Evolutionary conservation across 1,284 basidiomycete genomes (phyloP).

Genomic region (Cutaneotrichosporon cutaneum): DNA sequence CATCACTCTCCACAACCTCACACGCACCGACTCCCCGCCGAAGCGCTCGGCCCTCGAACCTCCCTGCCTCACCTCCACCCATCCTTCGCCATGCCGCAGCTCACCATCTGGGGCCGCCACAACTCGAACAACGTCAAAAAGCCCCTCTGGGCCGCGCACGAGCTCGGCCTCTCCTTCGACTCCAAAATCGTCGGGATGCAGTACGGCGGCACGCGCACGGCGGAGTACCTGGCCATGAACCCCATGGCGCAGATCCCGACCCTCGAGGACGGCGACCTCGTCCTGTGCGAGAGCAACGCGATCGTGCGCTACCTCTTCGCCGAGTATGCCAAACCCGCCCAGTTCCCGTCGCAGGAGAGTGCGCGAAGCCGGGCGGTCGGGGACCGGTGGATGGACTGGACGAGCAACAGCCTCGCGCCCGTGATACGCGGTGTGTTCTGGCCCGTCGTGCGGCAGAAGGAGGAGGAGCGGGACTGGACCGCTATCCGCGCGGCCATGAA

Average conservation of each 20-base stretch:
- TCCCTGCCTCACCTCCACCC: too few relatives aligned
- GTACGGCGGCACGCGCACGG: slow-evolving; percentile 13
- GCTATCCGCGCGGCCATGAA: slow-evolving; percentile 5
- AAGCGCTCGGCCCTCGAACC: too few relatives aligned
- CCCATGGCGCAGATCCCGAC: slow-evolving; percentile 19
- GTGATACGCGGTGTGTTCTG: slow-evolving; percentile 8
- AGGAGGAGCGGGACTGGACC: slow-evolving; percentile 12
- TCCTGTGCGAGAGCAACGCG: slow-evolving; percentile 21
- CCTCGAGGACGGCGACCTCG: slow-evolving; percentile 18
- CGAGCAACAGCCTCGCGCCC: background rate
- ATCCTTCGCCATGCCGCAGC: background rate
- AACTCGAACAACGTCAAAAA: slow-evolving; percentile 24
- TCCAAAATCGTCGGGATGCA: slow-evolving; percentile 10
- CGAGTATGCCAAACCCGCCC: slow-evolving; percentile 3
- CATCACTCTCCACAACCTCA: too few relatives aligned
- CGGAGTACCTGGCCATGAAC: slow-evolving; percentile 19
- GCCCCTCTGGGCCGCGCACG: slow-evolving; percentile 18
- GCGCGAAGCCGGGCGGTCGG: background rate
- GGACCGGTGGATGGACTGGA: slow-evolving; percentile 25
- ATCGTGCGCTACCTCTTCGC: slow-evolving; percentile 23
- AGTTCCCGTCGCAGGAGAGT: background rate
- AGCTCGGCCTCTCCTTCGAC: slow-evolving; percentile 16
- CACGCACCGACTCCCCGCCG: too few relatives aligned
- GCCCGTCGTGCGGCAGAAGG: slow-evolving; percentile 13
- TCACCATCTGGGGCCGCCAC: slow-evolving; percentile 23